phyloP scores from a whole-genome alignment of 148 eudicot genomes.

The Rhododendron molle region DNA sequence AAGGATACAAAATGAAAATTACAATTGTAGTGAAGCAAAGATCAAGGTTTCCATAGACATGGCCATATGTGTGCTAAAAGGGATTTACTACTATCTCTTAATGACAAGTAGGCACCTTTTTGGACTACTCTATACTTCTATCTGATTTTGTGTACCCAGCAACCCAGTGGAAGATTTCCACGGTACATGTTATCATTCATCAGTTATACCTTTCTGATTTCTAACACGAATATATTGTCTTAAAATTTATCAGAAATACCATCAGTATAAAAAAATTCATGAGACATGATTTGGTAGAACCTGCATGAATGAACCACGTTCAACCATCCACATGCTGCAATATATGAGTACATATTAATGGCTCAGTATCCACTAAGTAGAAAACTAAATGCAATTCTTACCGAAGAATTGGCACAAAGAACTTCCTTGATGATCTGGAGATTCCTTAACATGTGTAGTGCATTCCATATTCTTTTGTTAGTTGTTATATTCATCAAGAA shows the following conservation, averaged over 20 bases:
- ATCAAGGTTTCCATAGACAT: not conserved
- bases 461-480: slow-evolving; percentile 54
- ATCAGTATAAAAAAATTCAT: not conserved
- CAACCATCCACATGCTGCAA: not conserved
- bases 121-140: not conserved
- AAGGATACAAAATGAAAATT: not conserved
- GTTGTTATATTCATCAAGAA: slow-evolving; percentile 48
- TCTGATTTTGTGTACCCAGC: not conserved
- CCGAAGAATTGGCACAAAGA: slow-evolving; percentile 24
- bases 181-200: not conserved
- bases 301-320: not conserved
- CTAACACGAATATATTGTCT: not conserved
- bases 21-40: not conserved
- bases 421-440: slow-evolving; percentile 32
- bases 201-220: not conserved
- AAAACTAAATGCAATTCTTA: slow-evolving; percentile 14
- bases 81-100: not conserved
- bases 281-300: not conserved
- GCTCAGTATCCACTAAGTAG: not conserved
- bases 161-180: not conserved
- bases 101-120: not conserved
- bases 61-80: not conserved
- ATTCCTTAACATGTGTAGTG: slow-evolving; percentile 36
- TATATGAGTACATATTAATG: not conserved
- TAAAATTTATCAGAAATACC: not conserved